Base-by-base conservation (phyloP, 2,329 filamentous ascomycete species). In the Fusarium neocosmosporiellum region DNA sequence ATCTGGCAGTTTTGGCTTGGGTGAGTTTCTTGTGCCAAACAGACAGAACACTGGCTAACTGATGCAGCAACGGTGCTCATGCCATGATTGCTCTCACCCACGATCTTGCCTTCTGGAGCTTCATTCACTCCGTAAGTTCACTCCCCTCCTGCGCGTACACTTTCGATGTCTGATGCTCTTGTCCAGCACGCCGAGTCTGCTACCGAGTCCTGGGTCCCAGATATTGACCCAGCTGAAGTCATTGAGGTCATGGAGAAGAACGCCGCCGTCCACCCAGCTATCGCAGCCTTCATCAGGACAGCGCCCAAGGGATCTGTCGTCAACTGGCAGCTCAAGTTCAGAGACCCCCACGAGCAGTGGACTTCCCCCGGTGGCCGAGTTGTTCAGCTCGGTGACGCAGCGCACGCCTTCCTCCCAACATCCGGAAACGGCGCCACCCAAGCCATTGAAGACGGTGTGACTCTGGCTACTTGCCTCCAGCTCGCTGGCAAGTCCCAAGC, bases 1-100 rank as follows among this genome's bases (percentile, higher is more conserved):
- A 58, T 72, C 2, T 72, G 70, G 70, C 70, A 72, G 0, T 72
- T 72, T 2, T 72, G 70, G 70, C 69, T 72, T 29, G 70, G 70
- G 70, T 72, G 1, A 41, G 70, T 60, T 6, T 0, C 0, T 1
- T 9, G 5, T 34, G 0, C 0, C 6, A 2, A 24, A 4, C 0
- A 22, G 3, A 3, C 2, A 18, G 13, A n/a, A 0, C 5, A 37
- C 1, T 1, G 2, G 33, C 70, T 72, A 4, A 72, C 31, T 0
- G 1, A 16, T 14, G 2, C 0, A 72, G 70, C 4, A 70, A 72
- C 4, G 70, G 70, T 2, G 69, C 69, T 6, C 70, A 72, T 20
- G 72, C 69, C 9, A 72, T 72, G 70, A 39, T 73, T 9, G 55
- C 61, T 0, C 33, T 72, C 1, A 72, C 70, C 0, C 61, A 66